Conservation (phyloP, 2,329 filamentous ascomycete species). For the Fusarium tupiense region DNA sequence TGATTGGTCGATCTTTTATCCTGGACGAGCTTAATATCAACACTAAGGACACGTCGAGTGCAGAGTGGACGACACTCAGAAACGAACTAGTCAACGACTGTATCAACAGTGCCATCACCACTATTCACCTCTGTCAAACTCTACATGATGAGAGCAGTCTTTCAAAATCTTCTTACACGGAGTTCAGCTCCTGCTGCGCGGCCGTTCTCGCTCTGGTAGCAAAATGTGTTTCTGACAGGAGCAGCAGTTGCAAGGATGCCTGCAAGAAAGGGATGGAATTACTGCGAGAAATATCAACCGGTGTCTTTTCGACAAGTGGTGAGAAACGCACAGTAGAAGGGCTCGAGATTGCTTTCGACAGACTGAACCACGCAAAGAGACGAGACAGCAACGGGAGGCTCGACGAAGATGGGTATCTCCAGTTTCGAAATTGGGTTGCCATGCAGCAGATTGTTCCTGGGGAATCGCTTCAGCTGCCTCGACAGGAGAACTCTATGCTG, state of each 20-base stretch:
- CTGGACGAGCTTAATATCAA: slow-evolving; percentile 7
- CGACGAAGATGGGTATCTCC: slow-evolving; percentile 21
- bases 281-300: slow-evolving; percentile 19
- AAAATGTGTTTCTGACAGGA: slow-evolving; percentile 14
- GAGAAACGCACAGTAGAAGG: slow-evolving; percentile 22
- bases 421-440: slow-evolving; percentile 37
- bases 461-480: slow-evolving; percentile 10
- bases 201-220: slow-evolving; percentile 28
- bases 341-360: slow-evolving; percentile 18
- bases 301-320: slow-evolving; percentile 19
- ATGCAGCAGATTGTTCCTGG: slow-evolving; percentile 30
- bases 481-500: slow-evolving; percentile 2
- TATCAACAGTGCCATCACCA: slow-evolving; percentile 17
- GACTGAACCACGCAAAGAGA: background rate
- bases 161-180: slow-evolving; percentile 35
- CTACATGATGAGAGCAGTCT: slow-evolving; percentile 17
- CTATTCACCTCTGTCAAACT: slow-evolving; percentile 29
- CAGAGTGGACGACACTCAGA: slow-evolving; percentile 9
- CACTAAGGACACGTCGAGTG: background rate
- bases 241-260: background rate
- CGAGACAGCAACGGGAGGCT: background rate
- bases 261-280: slow-evolving; percentile 25
- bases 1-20: slow-evolving; percentile 35
- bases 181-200: slow-evolving; percentile 34
- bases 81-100: slow-evolving; percentile 20